Evolutionary conservation across 2,329 filamentous ascomycete genomes (phyloP).

Genomic region (Ophiocordyceps camponoti-leonardi): DNA sequence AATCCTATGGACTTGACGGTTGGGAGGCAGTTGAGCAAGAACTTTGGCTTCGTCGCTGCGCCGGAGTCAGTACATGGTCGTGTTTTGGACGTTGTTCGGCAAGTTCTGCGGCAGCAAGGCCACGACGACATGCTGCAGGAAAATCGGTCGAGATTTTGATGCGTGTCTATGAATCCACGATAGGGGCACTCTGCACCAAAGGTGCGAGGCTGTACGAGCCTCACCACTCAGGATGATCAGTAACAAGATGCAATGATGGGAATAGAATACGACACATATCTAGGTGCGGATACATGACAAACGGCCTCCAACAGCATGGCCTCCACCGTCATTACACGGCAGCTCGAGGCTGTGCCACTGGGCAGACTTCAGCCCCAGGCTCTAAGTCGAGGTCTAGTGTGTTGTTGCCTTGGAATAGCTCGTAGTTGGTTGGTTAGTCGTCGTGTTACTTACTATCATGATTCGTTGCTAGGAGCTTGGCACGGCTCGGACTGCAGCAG

Average conservation of each 20-base stretch:
- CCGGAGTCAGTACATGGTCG: slow-evolving; percentile 22
- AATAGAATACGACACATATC: no score
- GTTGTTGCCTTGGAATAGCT: not conserved
- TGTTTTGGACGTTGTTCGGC: slow-evolving; percentile 51
- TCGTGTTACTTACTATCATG: not conserved
- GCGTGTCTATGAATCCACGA: not conserved
- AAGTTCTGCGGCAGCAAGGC: slow-evolving; percentile 39
- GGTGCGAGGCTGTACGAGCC: no score
- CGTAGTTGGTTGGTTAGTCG: not conserved
- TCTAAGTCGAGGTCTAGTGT: not conserved
- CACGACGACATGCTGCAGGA: slow-evolving; percentile 10
- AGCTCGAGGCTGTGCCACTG: no score
- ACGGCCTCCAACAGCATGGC: no score
- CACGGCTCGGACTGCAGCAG: no score
- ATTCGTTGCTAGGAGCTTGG: no score
- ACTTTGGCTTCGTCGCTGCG: slow-evolving; percentile 40
- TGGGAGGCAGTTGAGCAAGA: slow-evolving; percentile 29
- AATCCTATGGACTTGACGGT: slow-evolving; percentile 28
- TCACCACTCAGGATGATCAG: no score
- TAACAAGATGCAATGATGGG: no score
- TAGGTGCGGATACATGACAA: no score
- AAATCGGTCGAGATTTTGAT: not conserved
- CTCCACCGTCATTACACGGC: no score
- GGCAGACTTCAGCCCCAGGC: not conserved
- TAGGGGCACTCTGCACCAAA: not conserved